A percentile compares a stretch with the other conserved stretches of the same genome.
phyloP scores from a whole-genome alignment of 2,329 filamentous ascomycete species.

The Eurotiales sp. region DNA sequence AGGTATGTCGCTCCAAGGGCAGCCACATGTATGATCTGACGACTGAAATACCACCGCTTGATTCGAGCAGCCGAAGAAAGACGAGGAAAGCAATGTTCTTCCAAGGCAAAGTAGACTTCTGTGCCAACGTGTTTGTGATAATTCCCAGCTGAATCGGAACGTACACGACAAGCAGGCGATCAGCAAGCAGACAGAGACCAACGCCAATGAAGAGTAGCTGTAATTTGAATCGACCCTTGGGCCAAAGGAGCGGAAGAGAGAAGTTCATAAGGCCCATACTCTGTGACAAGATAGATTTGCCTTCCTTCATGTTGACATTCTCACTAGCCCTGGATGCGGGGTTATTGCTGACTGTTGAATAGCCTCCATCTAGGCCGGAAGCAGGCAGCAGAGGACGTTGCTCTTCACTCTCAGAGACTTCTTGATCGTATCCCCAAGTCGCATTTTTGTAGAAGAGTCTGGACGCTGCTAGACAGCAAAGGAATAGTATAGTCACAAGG shows the following conservation, averaged over 20 bases:
- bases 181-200: slow-evolving; percentile 62
- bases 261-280: slow-evolving; percentile 44
- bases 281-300: not conserved
- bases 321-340: not conserved
- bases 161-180: slow-evolving; percentile 70
- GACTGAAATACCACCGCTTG: slow-evolving; percentile 49
- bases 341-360: slow-evolving; percentile 6
- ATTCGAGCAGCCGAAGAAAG: slow-evolving; percentile 47
- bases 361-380: not conserved
- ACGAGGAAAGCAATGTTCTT: slow-evolving; percentile 52
- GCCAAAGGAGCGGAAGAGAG: slow-evolving; percentile 77
- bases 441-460: not conserved
- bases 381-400: slow-evolving; percentile 6
- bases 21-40: slow-evolving; percentile 52
- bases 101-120: slow-evolving; percentile 50
- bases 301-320: slow-evolving; percentile 1
- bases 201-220: slow-evolving; percentile 67
- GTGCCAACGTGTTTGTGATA: slow-evolving; percentile 66
- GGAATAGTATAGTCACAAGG: slow-evolving; percentile 1
- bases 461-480: slow-evolving; percentile 3
- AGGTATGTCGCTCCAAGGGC: slow-evolving; percentile 56
- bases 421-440: not conserved
- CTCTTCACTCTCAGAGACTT: not conserved
- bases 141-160: slow-evolving; percentile 78
- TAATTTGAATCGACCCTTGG: slow-evolving; percentile 60